Evolutionary conservation across 179 eudicot genomes (phyloP).

Genomic region (Spergularia azorica): DNA sequence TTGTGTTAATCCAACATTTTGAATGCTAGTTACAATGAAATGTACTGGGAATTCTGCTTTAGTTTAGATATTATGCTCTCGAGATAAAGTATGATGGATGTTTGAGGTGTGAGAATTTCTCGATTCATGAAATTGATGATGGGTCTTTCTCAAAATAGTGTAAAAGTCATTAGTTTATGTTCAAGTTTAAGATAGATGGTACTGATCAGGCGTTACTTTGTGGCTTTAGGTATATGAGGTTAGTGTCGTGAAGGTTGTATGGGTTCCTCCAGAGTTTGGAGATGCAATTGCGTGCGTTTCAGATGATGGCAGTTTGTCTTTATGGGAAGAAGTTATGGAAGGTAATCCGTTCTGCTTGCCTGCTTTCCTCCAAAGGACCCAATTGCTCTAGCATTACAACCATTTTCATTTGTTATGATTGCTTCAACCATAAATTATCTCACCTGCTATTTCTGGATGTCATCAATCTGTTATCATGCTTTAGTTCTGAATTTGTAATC

Average conservation of each 20-base stretch:
- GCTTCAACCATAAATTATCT: background rate
- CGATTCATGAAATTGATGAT: background rate
- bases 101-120: background rate
- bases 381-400: background rate
- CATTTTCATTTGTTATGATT: background rate
- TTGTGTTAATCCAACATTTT: background rate
- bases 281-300: conserved; percentile 82
- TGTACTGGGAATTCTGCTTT: background rate
- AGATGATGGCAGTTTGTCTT: conserved; percentile 71
- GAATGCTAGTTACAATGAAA: background rate
- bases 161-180: too few species aligned
- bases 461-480: background rate
- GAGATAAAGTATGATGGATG: background rate
- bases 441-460: conserved; percentile 3
- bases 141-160: background rate
- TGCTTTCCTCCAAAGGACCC: background rate
- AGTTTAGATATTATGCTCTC: background rate
- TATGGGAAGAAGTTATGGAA: conserved; percentile 89
- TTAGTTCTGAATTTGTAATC: too few species aligned
- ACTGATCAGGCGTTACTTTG: conserved; percentile 7
- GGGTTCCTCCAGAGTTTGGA: conserved; percentile 95
- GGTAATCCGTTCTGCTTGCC: conserved; percentile 37
- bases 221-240: conserved; percentile 53
- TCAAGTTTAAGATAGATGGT: background rate
- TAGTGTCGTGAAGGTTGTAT: conserved; percentile 67